Evolutionary conservation across 805 yeast genomes (phyloP).

Genomic region (Pichia membranifaciens): DNA sequence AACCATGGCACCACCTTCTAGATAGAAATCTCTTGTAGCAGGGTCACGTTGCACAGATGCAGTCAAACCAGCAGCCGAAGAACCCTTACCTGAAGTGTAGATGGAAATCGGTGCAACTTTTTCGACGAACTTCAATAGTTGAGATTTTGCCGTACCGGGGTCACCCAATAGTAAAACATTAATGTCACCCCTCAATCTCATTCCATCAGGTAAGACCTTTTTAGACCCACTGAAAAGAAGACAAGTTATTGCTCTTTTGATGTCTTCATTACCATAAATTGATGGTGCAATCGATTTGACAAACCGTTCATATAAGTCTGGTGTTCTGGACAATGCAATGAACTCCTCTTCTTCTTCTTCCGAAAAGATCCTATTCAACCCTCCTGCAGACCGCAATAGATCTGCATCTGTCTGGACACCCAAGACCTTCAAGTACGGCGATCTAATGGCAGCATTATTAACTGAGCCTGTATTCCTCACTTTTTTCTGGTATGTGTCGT

Average conservation of each 20-base stretch:
- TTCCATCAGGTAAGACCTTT: constrained; percentile 88
- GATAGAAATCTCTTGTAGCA: constrained; percentile 79
- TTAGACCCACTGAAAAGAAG: constrained; percentile 91
- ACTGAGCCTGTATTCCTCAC: constrained; percentile 45
- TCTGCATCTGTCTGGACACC: constrained; percentile 81
- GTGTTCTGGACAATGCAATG: constrained; percentile 69
- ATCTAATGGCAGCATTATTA: constrained; percentile 79
- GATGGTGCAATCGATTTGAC: constrained; percentile 92
- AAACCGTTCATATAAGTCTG: constrained; percentile 80
- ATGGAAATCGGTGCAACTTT: constrained; percentile 92
- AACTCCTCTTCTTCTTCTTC: constrained; percentile 96
- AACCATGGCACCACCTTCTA: constrained; percentile 99
- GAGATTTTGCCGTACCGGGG: constrained; percentile 99
- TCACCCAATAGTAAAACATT: constrained; percentile 92
- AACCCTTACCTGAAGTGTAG: constrained; percentile 97
- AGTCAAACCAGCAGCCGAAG: constrained; percentile 98
- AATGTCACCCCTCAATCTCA: constrained; percentile 95
- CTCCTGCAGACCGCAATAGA: constrained; percentile 38
- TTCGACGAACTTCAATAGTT: constrained; percentile 88
- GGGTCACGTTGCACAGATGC: constrained; percentile 95
- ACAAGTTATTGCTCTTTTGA: constrained; percentile 90
- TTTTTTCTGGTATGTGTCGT: constrained; percentile 81
- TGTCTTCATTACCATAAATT: constrained; percentile 88
- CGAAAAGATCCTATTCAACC: constrained; percentile 50
- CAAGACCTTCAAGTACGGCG: constrained; percentile 80